Conservation (phyloP, 306 rosid species). For the Ormosia emarginata region DNA sequence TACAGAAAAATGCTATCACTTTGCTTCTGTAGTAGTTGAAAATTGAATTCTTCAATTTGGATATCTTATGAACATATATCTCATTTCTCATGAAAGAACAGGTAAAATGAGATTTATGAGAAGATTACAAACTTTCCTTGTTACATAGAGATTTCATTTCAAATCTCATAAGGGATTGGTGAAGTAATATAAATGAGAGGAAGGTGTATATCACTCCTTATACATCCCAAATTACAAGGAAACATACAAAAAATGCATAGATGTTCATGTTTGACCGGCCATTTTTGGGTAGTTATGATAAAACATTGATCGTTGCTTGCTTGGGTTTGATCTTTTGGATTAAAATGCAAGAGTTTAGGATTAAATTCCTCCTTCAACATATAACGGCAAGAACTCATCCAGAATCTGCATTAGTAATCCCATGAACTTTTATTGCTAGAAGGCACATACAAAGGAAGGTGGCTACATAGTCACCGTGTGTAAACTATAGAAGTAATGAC, state of each 20-base stretch:
- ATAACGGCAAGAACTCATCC: not conserved
- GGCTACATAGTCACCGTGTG: not conserved
- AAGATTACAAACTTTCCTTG: no score
- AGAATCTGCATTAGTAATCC: not conserved
- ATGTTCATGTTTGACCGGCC: not conserved
- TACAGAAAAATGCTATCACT: no score
- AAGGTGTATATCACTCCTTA: no score
- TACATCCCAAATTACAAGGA: not conserved
- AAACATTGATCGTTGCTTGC: not conserved
- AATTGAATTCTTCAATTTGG: no score
- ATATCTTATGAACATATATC: no score
- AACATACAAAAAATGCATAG: no score
- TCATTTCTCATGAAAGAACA: no score
- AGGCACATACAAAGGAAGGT: not conserved
- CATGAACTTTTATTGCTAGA: not conserved
- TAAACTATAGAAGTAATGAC: not conserved
- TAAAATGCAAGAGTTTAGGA: not conserved
- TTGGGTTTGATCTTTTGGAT: not conserved
- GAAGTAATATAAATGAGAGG: no score
- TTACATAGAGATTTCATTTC: no score
- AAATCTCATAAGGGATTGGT: no score
- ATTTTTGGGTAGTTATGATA: not conserved
- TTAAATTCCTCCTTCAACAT: not conserved
- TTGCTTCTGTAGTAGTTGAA: no score
- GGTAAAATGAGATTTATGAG: no score